Conservation (phyloP, 2,329 filamentous ascomycete genomes). For the Aspergillus transmontanensis region DNA sequence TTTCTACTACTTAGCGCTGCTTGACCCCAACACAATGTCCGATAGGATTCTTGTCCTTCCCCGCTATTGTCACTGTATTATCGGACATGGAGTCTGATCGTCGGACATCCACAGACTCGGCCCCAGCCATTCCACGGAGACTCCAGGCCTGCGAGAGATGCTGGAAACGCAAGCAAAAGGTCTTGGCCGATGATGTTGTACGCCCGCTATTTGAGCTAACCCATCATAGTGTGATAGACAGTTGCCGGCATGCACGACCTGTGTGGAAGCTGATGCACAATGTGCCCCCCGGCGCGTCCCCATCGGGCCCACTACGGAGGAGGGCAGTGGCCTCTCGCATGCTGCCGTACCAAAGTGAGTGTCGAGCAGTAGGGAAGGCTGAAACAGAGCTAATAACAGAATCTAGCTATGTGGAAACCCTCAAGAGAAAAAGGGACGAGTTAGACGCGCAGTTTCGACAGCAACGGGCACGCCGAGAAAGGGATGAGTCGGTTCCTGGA, state of each 20-base stretch:
- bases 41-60: neutral
- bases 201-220: neutral
- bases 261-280: neutral
- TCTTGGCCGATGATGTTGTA: neutral
- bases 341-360: neutral
- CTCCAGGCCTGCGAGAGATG: conserved; percentile 35
- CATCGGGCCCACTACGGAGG: neutral
- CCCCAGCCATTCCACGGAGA: conserved; percentile 1
- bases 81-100: neutral
- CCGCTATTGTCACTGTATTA: neutral
- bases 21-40: neutral
- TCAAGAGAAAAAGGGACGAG: conserved; percentile 24
- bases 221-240: neutral
- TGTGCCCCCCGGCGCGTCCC: neutral
- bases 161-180: conserved; percentile 38
- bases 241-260: neutral
- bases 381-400: neutral
- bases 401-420: conserved; percentile 8
- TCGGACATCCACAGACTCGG: neutral
- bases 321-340: neutral
- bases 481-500: neutral
- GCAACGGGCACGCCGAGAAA: conserved; percentile 9
- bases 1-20: neutral
- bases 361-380: neutral
- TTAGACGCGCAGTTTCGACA: conserved; percentile 14